Evolutionary conservation across 345 rosid species (phyloP), one percentile per base, ranked within the genome.

Genomic region (Murraya paniculata): DNA sequence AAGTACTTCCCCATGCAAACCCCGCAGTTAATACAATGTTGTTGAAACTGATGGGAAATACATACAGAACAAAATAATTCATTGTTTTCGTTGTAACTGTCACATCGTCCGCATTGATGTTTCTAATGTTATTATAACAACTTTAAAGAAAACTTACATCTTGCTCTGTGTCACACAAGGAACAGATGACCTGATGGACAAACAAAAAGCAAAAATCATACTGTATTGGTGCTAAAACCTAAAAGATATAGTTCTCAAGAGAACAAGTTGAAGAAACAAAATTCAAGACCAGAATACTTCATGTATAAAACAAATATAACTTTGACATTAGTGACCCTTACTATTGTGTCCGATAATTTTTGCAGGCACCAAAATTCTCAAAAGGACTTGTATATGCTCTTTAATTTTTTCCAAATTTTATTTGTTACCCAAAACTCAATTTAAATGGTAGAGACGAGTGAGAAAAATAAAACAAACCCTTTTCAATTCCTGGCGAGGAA

Each of bases 1-100:
- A 87, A 92, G 79, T 91, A 92, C 73, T 87, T 86, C 70, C 97
- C 95, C 95, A 93, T 87, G 76, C 92, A 87, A 72, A 86, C 91
- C 56, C 95, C 91, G 79, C 97, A 93, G 4, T 75, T 66, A 16
- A 78, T 68, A 81, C 95, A 93, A 64, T 82, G 57, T 66, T 91
- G 93, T 50, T 83, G 91, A 73, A 90, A 90, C 95, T 91, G 84
- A 57, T 38, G 58, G 19, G 22, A 74, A 39, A 41, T 35, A 76
- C 27, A 22, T 22, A 68, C 55, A 50, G 73, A 31, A 50, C 64
- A 48, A 70, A 7, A 33, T 31, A 3, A 58, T 48, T 45, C 2
- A 45, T 61, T 64, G 38, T 7, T 64, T 48, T 3, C 4, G 24
- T 7, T 56, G 27, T 38, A 64, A 41, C 39, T 10, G 22, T 53